Evolutionary conservation across 345 rosid species (phyloP), one percentile per base, ranked within the genome.

Genomic region (Corchorus capsularis): DNA sequence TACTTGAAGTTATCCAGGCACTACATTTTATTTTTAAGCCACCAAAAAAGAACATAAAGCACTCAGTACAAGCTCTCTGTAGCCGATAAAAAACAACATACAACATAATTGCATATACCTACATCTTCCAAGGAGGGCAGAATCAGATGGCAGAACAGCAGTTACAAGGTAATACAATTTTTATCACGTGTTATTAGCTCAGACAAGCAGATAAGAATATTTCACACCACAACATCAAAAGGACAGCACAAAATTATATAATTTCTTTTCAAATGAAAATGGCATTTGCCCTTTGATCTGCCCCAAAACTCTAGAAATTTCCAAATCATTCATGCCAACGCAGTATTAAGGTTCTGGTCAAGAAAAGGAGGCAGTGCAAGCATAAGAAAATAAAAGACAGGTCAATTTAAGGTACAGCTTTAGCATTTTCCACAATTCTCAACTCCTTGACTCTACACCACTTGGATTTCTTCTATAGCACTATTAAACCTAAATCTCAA

Each of bases 101-200:
- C 4, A 69, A 69, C 27, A 52, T n/a, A 35, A 69, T 69, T 34
- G 73, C 32, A 69, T 49, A 68, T 50, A 9, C 34, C 27, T 61
- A 61, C 6, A 7, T 13, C 73, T 32, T 39, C 46, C 32, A 52
- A 16, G 19, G 11, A 66, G 0, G 71, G 71, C 17, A 46, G 4
- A 12, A 20, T 34, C 27, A 17, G 57, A 27, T 69, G 57, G 41
- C 41, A 27, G 45, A 69, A 69, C 39, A 69, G 72, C 27, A 69
- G 59, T 22, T 37, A 50, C 45, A 50, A 45, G 15, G 13, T 52
- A 27, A 49, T 15, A 8, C 57, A 69, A 50, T 35, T 52, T 32
- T 0, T 32, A 34, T 69, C 60, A 4, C 57, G 35, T 69, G 16
- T 37, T 32, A 49, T 11, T 27, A 27, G 55, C 57, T 35, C 27